Evolutionary conservation across 2,329 filamentous ascomycete species (phyloP).

Genomic region (Alternaria novae-zelandiae): DNA sequence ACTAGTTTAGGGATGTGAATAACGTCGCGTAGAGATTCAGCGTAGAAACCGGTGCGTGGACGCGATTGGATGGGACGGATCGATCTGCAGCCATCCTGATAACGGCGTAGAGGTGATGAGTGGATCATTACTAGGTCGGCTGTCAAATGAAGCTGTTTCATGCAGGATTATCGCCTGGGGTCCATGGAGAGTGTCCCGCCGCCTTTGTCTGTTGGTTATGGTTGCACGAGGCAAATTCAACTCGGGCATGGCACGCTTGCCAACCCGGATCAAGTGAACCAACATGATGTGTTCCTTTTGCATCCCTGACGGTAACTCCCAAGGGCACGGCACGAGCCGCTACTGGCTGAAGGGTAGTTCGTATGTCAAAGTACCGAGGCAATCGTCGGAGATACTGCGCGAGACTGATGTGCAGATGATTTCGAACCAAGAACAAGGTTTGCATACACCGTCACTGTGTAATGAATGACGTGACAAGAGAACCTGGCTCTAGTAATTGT

Average conservation of each 20-base stretch:
- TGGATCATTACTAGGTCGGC: conserved; percentile 14
- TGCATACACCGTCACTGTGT: background rate
- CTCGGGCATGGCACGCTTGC: conserved; percentile 20
- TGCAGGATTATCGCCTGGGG: conserved; percentile 9
- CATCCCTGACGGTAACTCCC: conserved; percentile 15
- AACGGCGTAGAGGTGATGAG: conserved; percentile 14
- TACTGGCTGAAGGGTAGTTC: conserved; percentile 2
- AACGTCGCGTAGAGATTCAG: conserved; percentile 21
- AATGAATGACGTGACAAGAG: background rate
- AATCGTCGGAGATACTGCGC: conserved; percentile 1
- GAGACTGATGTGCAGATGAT: background rate
- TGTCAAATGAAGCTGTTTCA: conserved; percentile 19
- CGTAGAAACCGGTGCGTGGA: conserved; percentile 15
- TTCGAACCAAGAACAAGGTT: background rate
- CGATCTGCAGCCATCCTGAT: conserved; percentile 27
- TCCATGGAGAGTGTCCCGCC: background rate
- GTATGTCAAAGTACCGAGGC: background rate
- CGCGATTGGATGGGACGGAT: conserved; percentile 23
- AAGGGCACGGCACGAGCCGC: conserved; percentile 33
- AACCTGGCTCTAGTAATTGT: background rate
- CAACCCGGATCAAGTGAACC: conserved; percentile 17
- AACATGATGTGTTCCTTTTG: conserved; percentile 16
- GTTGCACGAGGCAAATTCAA: conserved; percentile 20
- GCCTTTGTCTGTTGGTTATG: conserved; percentile 6
- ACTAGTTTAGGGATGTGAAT: conserved; percentile 42